Base-by-base conservation (phyloP, 2,329 filamentous ascomycete genomes). In the Sporothrix curviconia region DNA sequence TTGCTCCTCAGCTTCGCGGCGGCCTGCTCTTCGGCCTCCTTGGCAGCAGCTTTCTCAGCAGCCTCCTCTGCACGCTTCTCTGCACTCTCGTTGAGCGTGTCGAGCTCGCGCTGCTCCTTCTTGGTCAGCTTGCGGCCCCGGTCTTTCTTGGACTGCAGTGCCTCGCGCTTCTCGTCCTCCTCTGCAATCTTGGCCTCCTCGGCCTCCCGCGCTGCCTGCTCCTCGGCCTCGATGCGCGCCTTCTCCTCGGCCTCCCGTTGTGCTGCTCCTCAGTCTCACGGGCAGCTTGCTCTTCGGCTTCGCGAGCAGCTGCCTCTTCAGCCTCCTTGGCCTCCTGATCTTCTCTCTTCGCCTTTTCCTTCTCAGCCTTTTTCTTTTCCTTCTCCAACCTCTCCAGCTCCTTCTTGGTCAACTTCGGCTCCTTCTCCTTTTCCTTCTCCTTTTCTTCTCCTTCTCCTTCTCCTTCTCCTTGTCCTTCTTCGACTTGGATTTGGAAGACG, bases 381-480 rank as follows among this genome's bases (percentile, higher is more conserved):
- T 71, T 76, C 54, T 79, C 77, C 22, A 78, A 75, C 64, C 78
- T 78, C 63, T 77, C 75, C 17, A 76, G 72, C 63, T 80, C 78
- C 59, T 76, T 79, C 63, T 77, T 76, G 65, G 66, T 74, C 42
- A 79, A 68, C 65, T 76, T 79, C 8, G 71, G 69, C 55, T 74
- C 71, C 60, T 76, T 72, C 34, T 73, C 68, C 44, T 71, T 70
- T 24, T 65, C 61, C 62, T 72, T 68, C 34, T 67, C 61, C 28
- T 63, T 61, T 8, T 62, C 59, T 46, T 64, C 40, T 62, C 63
- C 25, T 63, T 64, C 22, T 67, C 64, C 50, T 66, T 69, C n/a
- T 70, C 67, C 61, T 71, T 67, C 49, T 66, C 58, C 43, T 61
- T 59, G 9, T 63, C 64, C 22, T 75, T 75, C 62, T 76, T 76